phyloP scores from a whole-genome alignment of 257 asterid species.

The Mitragyna speciosa region DNA sequence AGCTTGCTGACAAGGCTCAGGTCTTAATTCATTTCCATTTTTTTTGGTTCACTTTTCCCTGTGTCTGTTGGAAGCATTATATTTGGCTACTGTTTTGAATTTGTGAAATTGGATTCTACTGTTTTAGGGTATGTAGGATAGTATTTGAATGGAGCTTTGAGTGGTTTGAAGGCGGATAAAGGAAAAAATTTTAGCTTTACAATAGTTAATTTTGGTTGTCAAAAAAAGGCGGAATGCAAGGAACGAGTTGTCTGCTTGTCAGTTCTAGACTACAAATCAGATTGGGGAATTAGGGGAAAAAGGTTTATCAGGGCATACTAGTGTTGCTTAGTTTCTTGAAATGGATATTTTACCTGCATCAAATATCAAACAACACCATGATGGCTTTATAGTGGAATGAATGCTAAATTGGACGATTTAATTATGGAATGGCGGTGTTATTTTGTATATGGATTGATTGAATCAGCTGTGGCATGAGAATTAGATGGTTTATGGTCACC shows the following conservation, averaged over 20 bases:
- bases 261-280: background rate
- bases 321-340: background rate
- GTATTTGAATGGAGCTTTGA: background rate
- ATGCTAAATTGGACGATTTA: background rate
- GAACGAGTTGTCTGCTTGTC: background rate
- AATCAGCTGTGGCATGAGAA: background rate
- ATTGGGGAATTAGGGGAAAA: background rate
- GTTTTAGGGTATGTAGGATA: background rate
- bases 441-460: too few relatives aligned
- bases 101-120: background rate
- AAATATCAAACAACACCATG: background rate
- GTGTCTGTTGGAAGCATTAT: conserved; percentile 8
- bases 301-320: background rate
- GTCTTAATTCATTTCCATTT: conserved; percentile 25
- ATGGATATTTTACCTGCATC: background rate
- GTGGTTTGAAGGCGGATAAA: background rate
- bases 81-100: too few relatives aligned
- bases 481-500: background rate
- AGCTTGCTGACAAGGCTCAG: conserved; percentile 99
- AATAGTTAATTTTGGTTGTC: background rate
- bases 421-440: background rate
- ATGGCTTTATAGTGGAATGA: background rate
- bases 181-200: too few relatives aligned
- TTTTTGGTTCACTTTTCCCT: background rate
- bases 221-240: background rate